Percentiles rank a stretch among this genome's conserved stretches.
Evolutionary conservation across 2,329 filamentous ascomycete genomes (phyloP).

Genomic region (Didymella keratinophila): DNA sequence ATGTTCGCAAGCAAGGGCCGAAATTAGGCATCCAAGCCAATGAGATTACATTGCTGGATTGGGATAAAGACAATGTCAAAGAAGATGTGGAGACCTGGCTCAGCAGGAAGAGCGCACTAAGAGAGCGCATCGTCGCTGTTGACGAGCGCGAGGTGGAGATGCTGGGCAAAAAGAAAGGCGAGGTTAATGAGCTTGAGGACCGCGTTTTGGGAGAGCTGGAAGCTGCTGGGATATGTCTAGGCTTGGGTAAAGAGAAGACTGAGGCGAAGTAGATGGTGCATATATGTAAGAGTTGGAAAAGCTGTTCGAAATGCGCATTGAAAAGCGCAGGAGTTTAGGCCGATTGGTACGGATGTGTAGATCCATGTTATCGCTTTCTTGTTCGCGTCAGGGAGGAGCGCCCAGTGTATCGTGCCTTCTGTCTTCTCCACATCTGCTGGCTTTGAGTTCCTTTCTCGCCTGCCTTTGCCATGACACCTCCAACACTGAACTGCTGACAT

Average conservation of each 20-base stretch:
- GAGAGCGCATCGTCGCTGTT: conserved; percentile 75
- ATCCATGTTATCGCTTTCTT: conserved; percentile 3
- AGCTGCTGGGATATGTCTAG: conserved; percentile 49
- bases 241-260: conserved; percentile 27
- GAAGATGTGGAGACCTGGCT: conserved; percentile 89
- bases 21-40: conserved; percentile 59
- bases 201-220: conserved; percentile 66
- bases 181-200: conserved; percentile 71
- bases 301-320: conserved; percentile 5
- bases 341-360: conserved; percentile 1
- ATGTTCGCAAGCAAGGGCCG: conserved; percentile 62
- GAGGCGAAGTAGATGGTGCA: conserved; percentile 16
- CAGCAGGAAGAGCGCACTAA: conserved; percentile 70
- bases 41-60: conserved; percentile 76
- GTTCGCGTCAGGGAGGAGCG: background rate
- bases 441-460: too few relatives aligned
- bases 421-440: too few relatives aligned
- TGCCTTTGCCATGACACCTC: too few relatives aligned
- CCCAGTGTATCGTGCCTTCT: too few relatives aligned
- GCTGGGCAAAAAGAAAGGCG: conserved; percentile 51
- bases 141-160: conserved; percentile 75
- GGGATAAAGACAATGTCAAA: conserved; percentile 74
- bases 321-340: conserved; percentile 10
- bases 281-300: background rate
- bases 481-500: too few relatives aligned